Evolutionary conservation across 2,329 filamentous ascomycete genomes (phyloP), one percentile per base, ranked within the genome.

Genomic region (Lasiodiplodia hormozganensis): DNA sequence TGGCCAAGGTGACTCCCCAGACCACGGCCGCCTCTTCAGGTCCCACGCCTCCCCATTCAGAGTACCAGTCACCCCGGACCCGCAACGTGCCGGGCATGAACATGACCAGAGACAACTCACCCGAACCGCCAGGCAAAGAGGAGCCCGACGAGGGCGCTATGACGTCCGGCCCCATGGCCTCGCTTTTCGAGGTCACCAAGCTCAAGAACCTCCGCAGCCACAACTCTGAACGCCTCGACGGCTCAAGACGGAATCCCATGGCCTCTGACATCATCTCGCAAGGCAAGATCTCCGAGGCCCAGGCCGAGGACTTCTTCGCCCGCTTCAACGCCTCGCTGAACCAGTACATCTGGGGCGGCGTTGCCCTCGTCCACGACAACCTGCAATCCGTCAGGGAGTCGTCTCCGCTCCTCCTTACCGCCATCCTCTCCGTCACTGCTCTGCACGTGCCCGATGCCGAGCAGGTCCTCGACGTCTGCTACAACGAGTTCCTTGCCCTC

Each of bases 191-290:
- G 62, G 71, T 78, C 2, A 78, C 76, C 18, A 70, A 73, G 6
- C 76, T 78, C 25, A 71, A 74, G n/a, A 78, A 77, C 65, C 72
- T 78, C 53, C 72, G 75, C 40, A 76, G 73, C 53, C 74, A 70
- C 58, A 73, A 71, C 49, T 69, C 73, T 67, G 73, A 71, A 68
- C 73, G 72, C 31, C 70, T 74, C 25, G 72, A 73, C 10, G 69
- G 73, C 14, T 25, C 57, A 21, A 49, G 56, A 21, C 53, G 49
- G 11, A 75, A 72, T n/a, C 73, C 74, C 28, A 71, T 73, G 25
- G 70, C 75, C n/a, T 72, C 74, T 7, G 76, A 78, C 64, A 76
- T 78, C 58, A 78, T 78, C 38, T 70, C 73, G 11, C 75, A 77
- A 51, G 75, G 75, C 47, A 70, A 77, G 51, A 72, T 78, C 1